Evolutionary conservation across 768 basidiomycete genomes (phyloP).

Genomic region (Saitozyma sp.): DNA sequence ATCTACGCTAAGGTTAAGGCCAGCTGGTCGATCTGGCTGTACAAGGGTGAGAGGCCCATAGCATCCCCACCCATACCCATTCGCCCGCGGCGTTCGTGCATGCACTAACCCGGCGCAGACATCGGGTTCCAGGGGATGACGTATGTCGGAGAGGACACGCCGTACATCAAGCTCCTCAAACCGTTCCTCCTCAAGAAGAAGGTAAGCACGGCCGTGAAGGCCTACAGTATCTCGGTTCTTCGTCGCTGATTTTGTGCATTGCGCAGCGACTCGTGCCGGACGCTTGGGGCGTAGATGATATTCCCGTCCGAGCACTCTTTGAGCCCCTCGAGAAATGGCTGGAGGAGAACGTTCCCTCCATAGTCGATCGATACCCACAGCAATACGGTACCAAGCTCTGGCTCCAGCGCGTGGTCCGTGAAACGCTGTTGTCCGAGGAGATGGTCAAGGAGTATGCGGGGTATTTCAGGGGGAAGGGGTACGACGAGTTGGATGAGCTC

Average conservation of each 20-base stretch:
- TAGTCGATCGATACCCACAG: slow-evolving; percentile 51
- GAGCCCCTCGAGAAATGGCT: slow-evolving; percentile 64
- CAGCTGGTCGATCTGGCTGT: slow-evolving; percentile 80
- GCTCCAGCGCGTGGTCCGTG: no score
- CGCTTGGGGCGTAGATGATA: slow-evolving; percentile 73
- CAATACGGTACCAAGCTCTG: no score
- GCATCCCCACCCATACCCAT: no score
- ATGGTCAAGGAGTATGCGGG: slow-evolving; percentile 47
- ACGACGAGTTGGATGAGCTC: slow-evolving; percentile 66
- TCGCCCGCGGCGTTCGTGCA: not conserved
- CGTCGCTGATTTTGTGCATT: not conserved
- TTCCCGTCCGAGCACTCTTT: slow-evolving; percentile 61
- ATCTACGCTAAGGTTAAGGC: slow-evolving; percentile 65
- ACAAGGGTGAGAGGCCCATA: slow-evolving; percentile 57
- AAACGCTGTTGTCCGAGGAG: slow-evolving; percentile 32
- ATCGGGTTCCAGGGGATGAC: slow-evolving; percentile 72
- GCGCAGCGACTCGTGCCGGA: slow-evolving; percentile 59
- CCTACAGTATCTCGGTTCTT: no score
- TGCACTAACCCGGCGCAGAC: slow-evolving; percentile 5
- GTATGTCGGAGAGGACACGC: slow-evolving; percentile 65
- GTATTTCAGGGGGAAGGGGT: slow-evolving; percentile 52
- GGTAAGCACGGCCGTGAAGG: slow-evolving; percentile 21
- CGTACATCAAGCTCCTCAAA: slow-evolving; percentile 69
- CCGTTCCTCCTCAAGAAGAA: slow-evolving; percentile 76
- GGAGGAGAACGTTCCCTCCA: slow-evolving; percentile 52